phyloP scores from a whole-genome alignment of 2,329 filamentous ascomycete genomes.

The Fusarium buxicola region DNA sequence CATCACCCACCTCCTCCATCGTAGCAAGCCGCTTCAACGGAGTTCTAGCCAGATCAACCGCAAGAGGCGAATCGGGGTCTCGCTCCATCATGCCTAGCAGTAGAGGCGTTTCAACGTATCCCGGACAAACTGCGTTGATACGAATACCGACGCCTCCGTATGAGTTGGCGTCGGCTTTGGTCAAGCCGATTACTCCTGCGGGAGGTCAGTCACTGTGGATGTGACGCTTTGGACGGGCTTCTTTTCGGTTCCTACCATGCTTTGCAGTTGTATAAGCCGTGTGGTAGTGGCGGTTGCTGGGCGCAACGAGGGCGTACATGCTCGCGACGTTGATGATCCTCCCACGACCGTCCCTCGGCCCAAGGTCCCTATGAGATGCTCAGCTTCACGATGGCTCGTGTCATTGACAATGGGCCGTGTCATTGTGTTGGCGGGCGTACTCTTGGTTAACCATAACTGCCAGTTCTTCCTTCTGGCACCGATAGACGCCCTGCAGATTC shows the following conservation, averaged over 20 bases:
- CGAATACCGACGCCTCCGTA: constrained; percentile 65
- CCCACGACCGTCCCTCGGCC: constrained; percentile 57
- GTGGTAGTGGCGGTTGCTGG: constrained; percentile 50
- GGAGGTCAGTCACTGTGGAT: neutral
- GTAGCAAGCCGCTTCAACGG: constrained; percentile 60
- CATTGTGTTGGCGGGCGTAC: constrained; percentile 28
- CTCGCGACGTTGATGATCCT: constrained; percentile 66
- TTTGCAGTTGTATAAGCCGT: constrained; percentile 64
- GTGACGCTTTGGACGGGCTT: neutral
- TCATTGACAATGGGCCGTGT: neutral
- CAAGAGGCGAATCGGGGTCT: constrained; percentile 47
- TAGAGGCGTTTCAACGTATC: constrained; percentile 59
- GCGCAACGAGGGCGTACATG: constrained; percentile 61
- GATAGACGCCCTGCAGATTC: constrained; percentile 67
- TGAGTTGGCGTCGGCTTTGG: constrained; percentile 63
- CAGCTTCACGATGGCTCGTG: neutral
- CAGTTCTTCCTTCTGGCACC: constrained; percentile 66
- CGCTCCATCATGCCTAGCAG: constrained; percentile 43
- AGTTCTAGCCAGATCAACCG: constrained; percentile 56
- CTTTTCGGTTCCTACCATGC: constrained; percentile 53
- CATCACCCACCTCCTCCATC: constrained; percentile 66
- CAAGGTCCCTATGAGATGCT: constrained; percentile 47
- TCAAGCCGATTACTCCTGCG: constrained; percentile 61
- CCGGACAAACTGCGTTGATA: constrained; percentile 71
- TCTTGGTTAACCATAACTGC: constrained; percentile 64